Conservation (phyloP, 176 grass and related monocot species). For the Oryza meridionalis region DNA sequence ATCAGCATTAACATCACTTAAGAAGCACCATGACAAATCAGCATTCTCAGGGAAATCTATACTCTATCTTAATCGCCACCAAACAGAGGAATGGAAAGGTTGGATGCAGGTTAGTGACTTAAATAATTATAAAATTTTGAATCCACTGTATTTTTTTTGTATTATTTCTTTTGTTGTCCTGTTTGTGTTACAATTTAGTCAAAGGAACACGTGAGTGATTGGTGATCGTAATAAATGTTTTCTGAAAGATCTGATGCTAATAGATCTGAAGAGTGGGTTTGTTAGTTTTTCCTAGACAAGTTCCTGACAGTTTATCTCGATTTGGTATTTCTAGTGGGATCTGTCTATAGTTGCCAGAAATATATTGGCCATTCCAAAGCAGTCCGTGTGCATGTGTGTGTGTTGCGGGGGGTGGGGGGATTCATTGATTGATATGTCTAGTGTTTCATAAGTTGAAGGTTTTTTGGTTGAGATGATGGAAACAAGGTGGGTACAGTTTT, state of each 20-base stretch:
- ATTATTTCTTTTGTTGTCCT: neutral
- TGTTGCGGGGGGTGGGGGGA: too few species aligned
- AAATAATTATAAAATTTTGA: neutral
- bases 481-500: neutral
- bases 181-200: neutral
- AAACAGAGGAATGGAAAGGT: conserved; percentile 94
- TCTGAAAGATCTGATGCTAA: neutral
- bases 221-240: neutral
- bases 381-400: neutral
- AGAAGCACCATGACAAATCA: conserved; percentile 78
- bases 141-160: neutral
- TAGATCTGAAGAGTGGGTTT: neutral
- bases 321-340: neutral
- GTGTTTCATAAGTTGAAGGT: neutral
- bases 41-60: conserved; percentile 70
- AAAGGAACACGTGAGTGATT: neutral
- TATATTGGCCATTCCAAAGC: neutral
- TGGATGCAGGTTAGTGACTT: conserved; percentile 86
- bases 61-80: conserved; percentile 80
- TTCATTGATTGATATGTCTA: neutral
- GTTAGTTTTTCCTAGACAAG: neutral
- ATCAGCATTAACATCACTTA: conserved; percentile 70
- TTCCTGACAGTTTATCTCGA: neutral
- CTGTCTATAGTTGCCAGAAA: neutral
- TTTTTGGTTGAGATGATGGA: neutral